Percentiles rank a stretch among this genome's conserved stretches.
Conservation (phyloP, 2,329 filamentous ascomycete species). For the Drechslera avenae region DNA sequence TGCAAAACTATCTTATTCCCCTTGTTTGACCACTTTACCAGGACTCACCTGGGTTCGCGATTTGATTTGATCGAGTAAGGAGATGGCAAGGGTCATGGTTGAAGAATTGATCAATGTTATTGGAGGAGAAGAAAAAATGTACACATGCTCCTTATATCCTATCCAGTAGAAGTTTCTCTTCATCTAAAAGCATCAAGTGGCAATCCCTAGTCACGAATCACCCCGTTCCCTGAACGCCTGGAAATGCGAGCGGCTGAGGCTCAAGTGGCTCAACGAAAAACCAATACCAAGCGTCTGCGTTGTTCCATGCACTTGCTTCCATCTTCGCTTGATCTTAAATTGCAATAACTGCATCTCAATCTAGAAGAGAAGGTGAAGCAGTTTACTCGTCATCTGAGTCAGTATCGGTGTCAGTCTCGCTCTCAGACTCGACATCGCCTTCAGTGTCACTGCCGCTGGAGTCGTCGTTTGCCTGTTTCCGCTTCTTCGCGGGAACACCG, state of each 20-base stretch:
- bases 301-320: neutral
- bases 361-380: neutral
- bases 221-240: constrained; percentile 29
- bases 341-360: neutral
- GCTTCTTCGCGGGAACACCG: constrained; percentile 63
- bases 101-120: constrained; percentile 6
- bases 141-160: constrained; percentile 12
- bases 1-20: no score
- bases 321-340: neutral
- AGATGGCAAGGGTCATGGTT: neutral
- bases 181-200: constrained; percentile 7
- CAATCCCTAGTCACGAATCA: constrained; percentile 7
- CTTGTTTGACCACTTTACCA: no score
- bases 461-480: constrained; percentile 63
- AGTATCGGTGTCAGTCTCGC: constrained; percentile 56
- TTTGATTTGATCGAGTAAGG: no score
- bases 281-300: neutral
- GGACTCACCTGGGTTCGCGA: no score
- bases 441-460: constrained; percentile 68
- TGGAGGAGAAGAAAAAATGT: constrained; percentile 21
- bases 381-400: constrained; percentile 49
- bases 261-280: constrained; percentile 3
- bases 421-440: constrained; percentile 63
- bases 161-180: constrained; percentile 9
- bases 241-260: constrained; percentile 27